Conservation (phyloP, 306 rosid genomes). For the Psophocarpus tetragonolobus region DNA sequence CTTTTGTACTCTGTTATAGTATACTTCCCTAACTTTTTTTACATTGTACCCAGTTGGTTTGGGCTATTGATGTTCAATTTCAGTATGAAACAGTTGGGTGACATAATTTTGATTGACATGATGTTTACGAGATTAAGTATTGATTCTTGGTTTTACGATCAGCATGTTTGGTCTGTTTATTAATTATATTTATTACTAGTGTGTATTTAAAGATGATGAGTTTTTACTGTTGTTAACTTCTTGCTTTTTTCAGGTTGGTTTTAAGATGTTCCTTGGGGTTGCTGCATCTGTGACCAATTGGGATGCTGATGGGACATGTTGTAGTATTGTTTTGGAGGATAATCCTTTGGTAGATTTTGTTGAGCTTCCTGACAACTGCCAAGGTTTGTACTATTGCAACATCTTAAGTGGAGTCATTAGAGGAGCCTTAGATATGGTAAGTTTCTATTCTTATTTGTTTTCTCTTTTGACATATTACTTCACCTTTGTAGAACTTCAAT, state of each 20-base stretch:
- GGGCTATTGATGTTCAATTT: slow-evolving; percentile 24
- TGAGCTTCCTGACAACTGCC: slow-evolving; percentile 95
- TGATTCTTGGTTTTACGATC: slow-evolving; percentile 16
- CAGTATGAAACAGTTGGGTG: neutral
- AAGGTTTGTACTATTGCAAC: slow-evolving; percentile 96
- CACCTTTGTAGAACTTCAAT: neutral
- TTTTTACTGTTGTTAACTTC: slow-evolving; percentile 2
- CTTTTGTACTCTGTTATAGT: neutral
- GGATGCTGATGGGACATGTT: slow-evolving; percentile 95
- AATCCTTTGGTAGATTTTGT: slow-evolving; percentile 97
- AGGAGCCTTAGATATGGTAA: slow-evolving; percentile 99
- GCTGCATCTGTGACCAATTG: slow-evolving; percentile 90
- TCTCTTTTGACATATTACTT: neutral
- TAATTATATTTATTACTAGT: slow-evolving; percentile 6
- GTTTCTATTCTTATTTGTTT: slow-evolving; percentile 28
- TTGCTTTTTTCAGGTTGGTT: slow-evolving; percentile 70
- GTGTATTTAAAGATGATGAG: neutral
- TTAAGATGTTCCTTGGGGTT: slow-evolving; percentile 95
- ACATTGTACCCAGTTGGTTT: neutral
- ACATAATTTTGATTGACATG: slow-evolving; percentile 29
- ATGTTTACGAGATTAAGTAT: neutral
- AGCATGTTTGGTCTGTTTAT: slow-evolving; percentile 1
- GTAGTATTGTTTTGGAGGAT: slow-evolving; percentile 93
- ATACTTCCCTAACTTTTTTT: neutral
- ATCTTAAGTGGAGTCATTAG: slow-evolving; percentile 88